Base-by-base conservation (phyloP, 1,284 basidiomycete genomes). In the Pseudozyma hubeiensis region DNA sequence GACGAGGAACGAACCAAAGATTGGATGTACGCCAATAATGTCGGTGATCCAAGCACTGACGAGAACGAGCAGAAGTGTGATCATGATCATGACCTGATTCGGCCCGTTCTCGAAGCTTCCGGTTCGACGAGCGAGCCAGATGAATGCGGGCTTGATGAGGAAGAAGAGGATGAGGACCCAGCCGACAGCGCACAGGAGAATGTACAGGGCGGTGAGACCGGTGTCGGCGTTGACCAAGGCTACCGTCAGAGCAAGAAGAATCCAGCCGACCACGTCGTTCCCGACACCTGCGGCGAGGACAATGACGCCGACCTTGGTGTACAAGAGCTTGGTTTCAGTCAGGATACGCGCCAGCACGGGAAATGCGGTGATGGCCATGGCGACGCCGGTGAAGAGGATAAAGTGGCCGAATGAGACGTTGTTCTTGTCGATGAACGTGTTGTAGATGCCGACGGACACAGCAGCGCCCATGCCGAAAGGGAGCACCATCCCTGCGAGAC, bases 281-380 rank as follows among this genome's bases (percentile, higher is more conserved):
- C 91, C 93, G 1, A 98, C 93, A 49, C 96, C 77, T 0, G 96
- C 96, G 1, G 92, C 92, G 5, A 99, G 89, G 5, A 93, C 93
- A 33, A 97, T 91, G 58, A 96, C 91, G 9, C 96, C 97, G 45
- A 99, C 94, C 0, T 91, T 92, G 7, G 94, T 97, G 70, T 96
- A 92, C 58, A 98, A 88, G 2, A 99, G 87, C 85, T 88, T 87
- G 44, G 87, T 87, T 58, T 88, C 87, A 51, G 77, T 74, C 31
- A 82, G 59, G 55, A 82, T 82, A 51, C 96, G 91, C 84, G 95
- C 97, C 5, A 98, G 88, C 5, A 99, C 95, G 0, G 88, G 86
- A 54, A 87, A 86, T 0, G 94, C 94, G 0, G 94, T 97, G 84
- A 97, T 97, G 3, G 91, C 91, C 86, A 91, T 93, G 0, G 94